phyloP scores from a whole-genome alignment of 495 filamentous ascomycete genomes.

The Monascus purpureus region DNA sequence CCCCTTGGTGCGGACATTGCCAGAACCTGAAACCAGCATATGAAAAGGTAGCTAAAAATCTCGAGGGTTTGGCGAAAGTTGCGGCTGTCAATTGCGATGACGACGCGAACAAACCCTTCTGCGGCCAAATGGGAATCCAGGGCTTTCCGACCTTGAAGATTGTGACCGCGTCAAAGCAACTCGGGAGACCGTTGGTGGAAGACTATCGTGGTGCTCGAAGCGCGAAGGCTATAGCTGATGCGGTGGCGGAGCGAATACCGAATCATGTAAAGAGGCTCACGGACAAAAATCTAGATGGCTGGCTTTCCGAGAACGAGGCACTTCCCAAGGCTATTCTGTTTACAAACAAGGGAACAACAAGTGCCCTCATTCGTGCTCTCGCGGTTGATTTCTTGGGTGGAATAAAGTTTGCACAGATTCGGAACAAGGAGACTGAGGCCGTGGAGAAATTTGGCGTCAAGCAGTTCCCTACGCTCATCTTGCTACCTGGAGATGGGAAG shows the following conservation, averaged over 20 bases:
- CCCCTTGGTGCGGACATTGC: constrained; percentile 94
- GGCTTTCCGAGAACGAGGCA: constrained; percentile 58
- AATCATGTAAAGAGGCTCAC: constrained; percentile 77
- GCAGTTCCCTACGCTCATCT: constrained; percentile 66
- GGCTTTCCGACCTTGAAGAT: constrained; percentile 97
- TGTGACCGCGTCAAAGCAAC: constrained; percentile 68
- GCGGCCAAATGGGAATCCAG: constrained; percentile 76
- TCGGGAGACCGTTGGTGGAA: constrained; percentile 71
- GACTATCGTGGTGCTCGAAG: constrained; percentile 80
- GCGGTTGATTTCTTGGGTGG: constrained; percentile 85
- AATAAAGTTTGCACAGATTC: constrained; percentile 70
- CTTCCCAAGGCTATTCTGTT: constrained; percentile 82
- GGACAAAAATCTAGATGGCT: constrained; percentile 66
- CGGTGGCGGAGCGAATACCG: constrained; percentile 73
- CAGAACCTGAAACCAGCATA: constrained; percentile 89
- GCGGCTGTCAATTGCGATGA: constrained; percentile 94
- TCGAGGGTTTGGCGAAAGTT: constrained; percentile 84
- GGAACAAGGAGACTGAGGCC: constrained; percentile 63
- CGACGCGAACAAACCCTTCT: constrained; percentile 82
- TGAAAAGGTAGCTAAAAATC: constrained; percentile 80
- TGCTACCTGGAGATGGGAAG: constrained; percentile 59
- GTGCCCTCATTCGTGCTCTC: constrained; percentile 65
- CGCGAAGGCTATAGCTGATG: constrained; percentile 76
- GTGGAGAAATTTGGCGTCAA: constrained; percentile 61
- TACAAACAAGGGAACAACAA: constrained; percentile 83